Evolutionary conservation across 176 grass and related monocot species (phyloP), one percentile per base, ranked within the genome.

Genomic region (Aegilops sharonensis): DNA sequence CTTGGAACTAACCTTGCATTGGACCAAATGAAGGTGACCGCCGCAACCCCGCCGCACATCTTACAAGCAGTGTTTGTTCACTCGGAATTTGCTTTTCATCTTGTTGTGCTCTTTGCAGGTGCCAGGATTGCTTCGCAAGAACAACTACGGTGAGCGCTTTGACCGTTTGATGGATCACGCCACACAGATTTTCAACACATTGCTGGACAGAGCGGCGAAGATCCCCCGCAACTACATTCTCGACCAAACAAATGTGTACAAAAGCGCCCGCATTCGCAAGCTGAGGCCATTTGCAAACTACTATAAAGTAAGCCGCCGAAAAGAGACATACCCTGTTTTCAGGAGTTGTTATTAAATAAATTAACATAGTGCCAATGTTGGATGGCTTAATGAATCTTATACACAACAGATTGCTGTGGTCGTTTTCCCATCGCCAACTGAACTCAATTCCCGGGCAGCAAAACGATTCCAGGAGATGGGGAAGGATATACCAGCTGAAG

Each of bases 171-270:
- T 95, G 90, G 77, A 86, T 61, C 70, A 56, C 3, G 90, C 90
- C 11, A 90, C 88, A 21, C 37, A 39, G 77, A 95, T 95, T 86
- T 92, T 95, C 84, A 95, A 92, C 72, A 90, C 77, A 30, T 74
- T 92, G 86, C 81, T 95, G 73, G 29, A 50, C 13, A 95, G 90
- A 71, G 93, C 88, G 54, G 83, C 88, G 23, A 95, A 84, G 21
- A 84, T 56, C 71, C 79, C 88, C 84, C 88, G 79, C 37, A 95
- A 90, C 23, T 90, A 86, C 79, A 92, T 95, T 78, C 82, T 95
- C 3, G 88, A 95, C 83, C 93, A 95, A 76, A 92, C 93, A 77
- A 95, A 95, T 84, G 90, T 95, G 72, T 95, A 88, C 79, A 95
- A 45, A 54, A 84, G 30, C 45, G 85, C 93, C 8, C 88, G 90